Conservation (phyloP, 2,329 filamentous ascomycete genomes). For the Phaeoacremonium minimum region DNA sequence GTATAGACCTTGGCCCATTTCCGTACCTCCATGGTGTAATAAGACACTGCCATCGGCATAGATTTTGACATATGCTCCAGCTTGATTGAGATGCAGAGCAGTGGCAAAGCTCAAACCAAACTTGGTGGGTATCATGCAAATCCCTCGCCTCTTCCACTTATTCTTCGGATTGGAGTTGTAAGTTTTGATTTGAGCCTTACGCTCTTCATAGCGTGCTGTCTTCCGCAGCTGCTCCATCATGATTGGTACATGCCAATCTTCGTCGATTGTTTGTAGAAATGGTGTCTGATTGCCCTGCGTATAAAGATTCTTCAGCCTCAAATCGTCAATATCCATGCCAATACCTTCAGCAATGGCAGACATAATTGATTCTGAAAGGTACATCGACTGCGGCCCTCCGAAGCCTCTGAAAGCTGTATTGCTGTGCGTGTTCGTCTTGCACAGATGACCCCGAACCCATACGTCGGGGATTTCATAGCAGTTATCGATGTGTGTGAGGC, state of each 20-base stretch:
- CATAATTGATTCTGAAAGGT: constrained; percentile 87
- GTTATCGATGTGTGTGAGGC: constrained; percentile 80
- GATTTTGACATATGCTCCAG: constrained; percentile 90
- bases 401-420: constrained; percentile 98
- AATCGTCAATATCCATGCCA: constrained; percentile 72
- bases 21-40: constrained; percentile 90
- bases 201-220: constrained; percentile 68
- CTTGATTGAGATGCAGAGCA: constrained; percentile 92
- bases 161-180: constrained; percentile 69
- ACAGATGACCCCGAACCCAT: constrained; percentile 75
- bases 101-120: constrained; percentile 93
- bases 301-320: constrained; percentile 89
- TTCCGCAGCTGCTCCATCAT: constrained; percentile 89
- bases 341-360: constrained; percentile 86
- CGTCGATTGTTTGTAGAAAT: constrained; percentile 77
- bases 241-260: constrained; percentile 90
- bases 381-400: constrained; percentile 93
- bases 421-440: constrained; percentile 94
- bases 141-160: constrained; percentile 92
- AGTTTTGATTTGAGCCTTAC: constrained; percentile 64
- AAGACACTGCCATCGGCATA: constrained; percentile 94
- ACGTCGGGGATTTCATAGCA: constrained; percentile 89
- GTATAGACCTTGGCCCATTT: constrained; percentile 97
- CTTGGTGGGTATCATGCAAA: constrained; percentile 86
- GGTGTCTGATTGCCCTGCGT: constrained; percentile 68